phyloP scores from a whole-genome alignment of 441 rosid genomes.

The Gossypium lobatum region DNA sequence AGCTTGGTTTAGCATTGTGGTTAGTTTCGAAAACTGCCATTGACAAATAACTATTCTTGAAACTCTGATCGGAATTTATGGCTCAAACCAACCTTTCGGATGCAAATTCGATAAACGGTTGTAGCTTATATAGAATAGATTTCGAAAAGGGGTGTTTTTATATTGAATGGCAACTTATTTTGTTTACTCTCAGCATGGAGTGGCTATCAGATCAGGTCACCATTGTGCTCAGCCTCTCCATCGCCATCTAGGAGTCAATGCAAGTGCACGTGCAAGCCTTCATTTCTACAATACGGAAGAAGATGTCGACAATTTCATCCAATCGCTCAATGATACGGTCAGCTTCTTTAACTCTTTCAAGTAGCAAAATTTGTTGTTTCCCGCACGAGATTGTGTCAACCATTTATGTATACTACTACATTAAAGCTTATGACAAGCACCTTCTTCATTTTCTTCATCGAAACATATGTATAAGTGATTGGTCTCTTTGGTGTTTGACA shows the following conservation, averaged over 20 bases:
- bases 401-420: neutral
- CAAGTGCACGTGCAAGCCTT: constrained; percentile 92
- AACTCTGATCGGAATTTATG: neutral
- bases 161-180: constrained; percentile 2
- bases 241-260: constrained; percentile 61
- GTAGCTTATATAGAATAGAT: neutral
- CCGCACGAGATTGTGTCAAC: neutral
- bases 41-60: neutral
- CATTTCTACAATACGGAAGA: constrained; percentile 84
- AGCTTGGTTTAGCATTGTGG: neutral
- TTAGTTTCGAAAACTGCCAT: neutral
- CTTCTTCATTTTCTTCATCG: neutral
- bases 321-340: constrained; percentile 66
- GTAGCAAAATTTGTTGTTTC: constrained; percentile 19
- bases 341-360: constrained; percentile 67
- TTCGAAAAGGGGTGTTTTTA: neutral
- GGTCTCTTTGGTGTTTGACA: neutral
- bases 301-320: constrained; percentile 66
- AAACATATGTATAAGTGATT: neutral
- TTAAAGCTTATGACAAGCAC: neutral
- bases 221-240: constrained; percentile 97
- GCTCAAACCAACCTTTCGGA: neutral
- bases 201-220: constrained; percentile 94
- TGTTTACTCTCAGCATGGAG: constrained; percentile 71
- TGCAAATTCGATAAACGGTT: neutral